These are phyloP conservation scores for Tricholoma sp. DNA, from an alignment of 768 basidiomycete species.

Conservation along the genomic window DNA sequence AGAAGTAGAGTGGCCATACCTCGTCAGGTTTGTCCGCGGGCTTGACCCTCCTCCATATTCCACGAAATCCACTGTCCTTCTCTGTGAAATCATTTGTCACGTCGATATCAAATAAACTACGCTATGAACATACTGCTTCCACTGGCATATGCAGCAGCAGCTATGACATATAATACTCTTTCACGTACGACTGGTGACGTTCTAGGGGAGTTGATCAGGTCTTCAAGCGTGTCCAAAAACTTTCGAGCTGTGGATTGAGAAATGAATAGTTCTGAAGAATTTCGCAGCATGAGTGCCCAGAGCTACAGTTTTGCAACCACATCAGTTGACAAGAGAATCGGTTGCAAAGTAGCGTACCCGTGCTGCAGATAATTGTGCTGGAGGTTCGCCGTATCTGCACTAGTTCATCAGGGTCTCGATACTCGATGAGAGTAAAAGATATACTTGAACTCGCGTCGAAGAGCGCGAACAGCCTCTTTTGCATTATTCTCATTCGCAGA, in stretches of 20 bases:
- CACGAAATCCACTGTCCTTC: constrained; percentile 51
- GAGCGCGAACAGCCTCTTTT: constrained; percentile 79
- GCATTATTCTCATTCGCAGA: constrained; percentile 66
- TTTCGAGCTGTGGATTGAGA: constrained; percentile 67
- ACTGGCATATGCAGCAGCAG: constrained; percentile 72
- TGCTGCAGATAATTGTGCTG: constrained; percentile 72
- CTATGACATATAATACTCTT: constrained; percentile 74
- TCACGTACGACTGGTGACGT: constrained; percentile 81
- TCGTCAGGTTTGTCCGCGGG: constrained; percentile 76
- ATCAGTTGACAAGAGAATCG: constrained; percentile 1
- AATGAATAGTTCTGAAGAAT: constrained; percentile 69
- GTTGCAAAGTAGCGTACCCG: constrained; percentile 40
- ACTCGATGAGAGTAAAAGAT: constrained; percentile 4
- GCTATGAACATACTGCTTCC: constrained; percentile 34
- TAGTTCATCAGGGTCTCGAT: neutral
- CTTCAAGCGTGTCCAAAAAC: constrained; percentile 76
- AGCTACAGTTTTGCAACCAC: constrained; percentile 39
- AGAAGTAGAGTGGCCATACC: constrained; percentile 30
- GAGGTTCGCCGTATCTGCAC: constrained; percentile 65
- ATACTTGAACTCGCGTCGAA: constrained; percentile 83
- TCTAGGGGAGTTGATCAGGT: constrained; percentile 53
- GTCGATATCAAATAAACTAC: neutral
- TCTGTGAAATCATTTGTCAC: constrained; percentile 13
- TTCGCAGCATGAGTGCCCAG: constrained; percentile 89
- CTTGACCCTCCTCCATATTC: constrained; percentile 79